These are phyloP conservation scores for Talaromyces marneffei DNA, from an alignment of 2,329 filamentous ascomycete genomes.

Conservation along the genomic window DNA sequence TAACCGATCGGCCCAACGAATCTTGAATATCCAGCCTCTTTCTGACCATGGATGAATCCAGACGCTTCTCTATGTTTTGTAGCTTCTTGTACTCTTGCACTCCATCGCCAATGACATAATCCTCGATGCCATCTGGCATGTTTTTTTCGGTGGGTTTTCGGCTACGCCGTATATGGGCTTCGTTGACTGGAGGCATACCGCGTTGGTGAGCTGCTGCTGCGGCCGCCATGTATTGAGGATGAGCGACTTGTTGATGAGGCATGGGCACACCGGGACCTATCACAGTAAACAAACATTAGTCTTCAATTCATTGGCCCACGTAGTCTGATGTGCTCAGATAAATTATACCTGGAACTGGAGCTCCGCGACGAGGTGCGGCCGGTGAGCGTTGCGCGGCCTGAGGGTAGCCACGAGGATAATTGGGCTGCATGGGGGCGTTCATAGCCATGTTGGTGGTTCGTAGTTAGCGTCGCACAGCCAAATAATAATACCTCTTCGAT, in stretches of 20 bases:
- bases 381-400: constrained; percentile 37
- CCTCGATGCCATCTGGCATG: constrained; percentile 82
- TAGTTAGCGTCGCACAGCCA: constrained; percentile 3
- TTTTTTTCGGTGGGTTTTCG: constrained; percentile 92
- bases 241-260: constrained; percentile 32
- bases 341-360: constrained; percentile 32
- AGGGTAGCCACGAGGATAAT: constrained; percentile 38
- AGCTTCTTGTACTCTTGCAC: constrained; percentile 76
- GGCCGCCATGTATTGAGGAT: constrained; percentile 32
- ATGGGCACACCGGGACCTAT: constrained; percentile 30
- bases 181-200: constrained; percentile 33
- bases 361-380: constrained; percentile 38
- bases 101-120: constrained; percentile 73
- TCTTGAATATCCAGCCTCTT: constrained; percentile 90
- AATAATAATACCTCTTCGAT: not conserved
- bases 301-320: not conserved
- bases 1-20: constrained; percentile 66
- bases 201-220: constrained; percentile 23
- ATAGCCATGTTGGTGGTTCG: constrained; percentile 19
- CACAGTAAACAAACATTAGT: constrained; percentile 11
- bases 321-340: constrained; percentile 10
- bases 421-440: constrained; percentile 39
- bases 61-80: constrained; percentile 75
- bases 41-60: constrained; percentile 90
- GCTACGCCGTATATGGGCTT: constrained; percentile 66